These are phyloP conservation scores for Puya raimondii DNA, from an alignment of 176 grass and related monocot species.

Conservation along the genomic window DNA sequence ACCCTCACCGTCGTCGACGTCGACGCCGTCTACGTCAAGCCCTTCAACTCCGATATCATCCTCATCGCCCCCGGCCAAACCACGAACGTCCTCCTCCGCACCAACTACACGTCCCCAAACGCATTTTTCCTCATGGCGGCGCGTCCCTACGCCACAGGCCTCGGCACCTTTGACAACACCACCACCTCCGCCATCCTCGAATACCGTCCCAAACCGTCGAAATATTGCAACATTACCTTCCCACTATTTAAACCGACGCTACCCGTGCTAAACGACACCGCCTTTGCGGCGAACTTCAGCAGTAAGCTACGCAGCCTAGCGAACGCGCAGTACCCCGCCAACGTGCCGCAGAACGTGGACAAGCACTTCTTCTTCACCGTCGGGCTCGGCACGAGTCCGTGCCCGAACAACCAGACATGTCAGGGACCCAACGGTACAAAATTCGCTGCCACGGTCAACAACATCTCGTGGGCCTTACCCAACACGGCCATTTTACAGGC, in stretches of 20 bases:
- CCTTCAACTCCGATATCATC: slow-evolving; percentile 44
- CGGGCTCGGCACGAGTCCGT: slow-evolving; percentile 56
- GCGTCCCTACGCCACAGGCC: slow-evolving; percentile 40
- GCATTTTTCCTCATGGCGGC: slow-evolving; percentile 54
- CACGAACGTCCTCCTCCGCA: slow-evolving; percentile 56
- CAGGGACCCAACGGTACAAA: slow-evolving; percentile 56
- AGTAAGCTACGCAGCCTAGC: slow-evolving; percentile 47
- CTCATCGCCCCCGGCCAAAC: slow-evolving; percentile 67
- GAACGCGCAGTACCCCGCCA: slow-evolving; percentile 28
- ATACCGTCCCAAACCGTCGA: slow-evolving; percentile 14
- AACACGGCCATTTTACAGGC: slow-evolving; percentile 49
- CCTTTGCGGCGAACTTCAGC: slow-evolving; percentile 32
- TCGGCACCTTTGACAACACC: slow-evolving; percentile 67
- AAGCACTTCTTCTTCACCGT: slow-evolving; percentile 68
- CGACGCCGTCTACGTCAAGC: slow-evolving; percentile 50
- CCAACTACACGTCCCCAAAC: slow-evolving; percentile 15
- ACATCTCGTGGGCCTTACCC: slow-evolving; percentile 55
- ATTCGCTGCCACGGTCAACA: slow-evolving; percentile 61
- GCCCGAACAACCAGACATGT: slow-evolving; percentile 50
- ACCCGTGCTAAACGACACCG: slow-evolving; percentile 57
- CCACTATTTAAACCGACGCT: slow-evolving; percentile 33
- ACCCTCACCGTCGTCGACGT: slow-evolving; percentile 54
- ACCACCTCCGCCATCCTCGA: slow-evolving; percentile 48
- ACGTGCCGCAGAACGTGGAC: slow-evolving; percentile 38
- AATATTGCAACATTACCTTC: slow-evolving; percentile 20